Percentiles rank a stretch among this genome's conserved stretches.
These are phyloP conservation scores for Lactarius hengduanensis DNA, from an alignment of 768 basidiomycete species.

Conservation along the genomic window DNA sequence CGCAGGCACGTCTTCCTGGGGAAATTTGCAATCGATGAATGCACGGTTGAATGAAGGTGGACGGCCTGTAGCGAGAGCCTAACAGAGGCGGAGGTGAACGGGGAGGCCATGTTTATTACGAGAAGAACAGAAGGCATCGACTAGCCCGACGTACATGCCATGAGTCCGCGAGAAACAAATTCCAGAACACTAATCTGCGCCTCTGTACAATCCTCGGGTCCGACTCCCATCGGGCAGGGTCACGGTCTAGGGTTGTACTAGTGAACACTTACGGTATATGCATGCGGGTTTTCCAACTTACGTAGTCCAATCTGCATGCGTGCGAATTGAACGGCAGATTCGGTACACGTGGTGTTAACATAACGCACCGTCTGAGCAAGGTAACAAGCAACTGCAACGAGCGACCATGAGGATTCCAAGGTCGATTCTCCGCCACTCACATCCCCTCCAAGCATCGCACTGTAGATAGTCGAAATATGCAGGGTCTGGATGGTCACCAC, in stretches of 20 bases:
- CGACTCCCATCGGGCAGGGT: slow-evolving; percentile 56
- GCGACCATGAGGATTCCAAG: slow-evolving; percentile 71
- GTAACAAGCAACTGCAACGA: slow-evolving; percentile 64
- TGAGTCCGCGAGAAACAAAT: slow-evolving; percentile 68
- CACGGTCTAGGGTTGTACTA: slow-evolving; percentile 48
- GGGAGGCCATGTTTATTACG: background rate
- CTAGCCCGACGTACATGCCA: slow-evolving; percentile 52
- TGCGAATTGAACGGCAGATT: slow-evolving; percentile 2
- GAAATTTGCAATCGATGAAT: too few species aligned
- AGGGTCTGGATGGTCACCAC: slow-evolving; percentile 68
- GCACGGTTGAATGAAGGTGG: too few species aligned
- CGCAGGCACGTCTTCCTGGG: too few species aligned
- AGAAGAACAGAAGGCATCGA: background rate
- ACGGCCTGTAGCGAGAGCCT: too few species aligned
- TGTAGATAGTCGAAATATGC: slow-evolving; percentile 69
- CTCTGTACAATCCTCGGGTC: slow-evolving; percentile 54
- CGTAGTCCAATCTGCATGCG: slow-evolving; percentile 59
- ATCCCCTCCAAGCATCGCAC: slow-evolving; percentile 66
- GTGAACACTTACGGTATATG: slow-evolving; percentile 5
- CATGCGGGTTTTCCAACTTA: slow-evolving; percentile 39
- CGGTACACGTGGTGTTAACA: background rate
- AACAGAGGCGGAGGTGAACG: too few species aligned
- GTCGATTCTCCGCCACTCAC: slow-evolving; percentile 54
- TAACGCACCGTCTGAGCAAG: slow-evolving; percentile 59
- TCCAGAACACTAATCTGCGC: slow-evolving; percentile 73